phyloP scores from a whole-genome alignment of 768 basidiomycete species.

The Rhizopogon vinicolor region DNA sequence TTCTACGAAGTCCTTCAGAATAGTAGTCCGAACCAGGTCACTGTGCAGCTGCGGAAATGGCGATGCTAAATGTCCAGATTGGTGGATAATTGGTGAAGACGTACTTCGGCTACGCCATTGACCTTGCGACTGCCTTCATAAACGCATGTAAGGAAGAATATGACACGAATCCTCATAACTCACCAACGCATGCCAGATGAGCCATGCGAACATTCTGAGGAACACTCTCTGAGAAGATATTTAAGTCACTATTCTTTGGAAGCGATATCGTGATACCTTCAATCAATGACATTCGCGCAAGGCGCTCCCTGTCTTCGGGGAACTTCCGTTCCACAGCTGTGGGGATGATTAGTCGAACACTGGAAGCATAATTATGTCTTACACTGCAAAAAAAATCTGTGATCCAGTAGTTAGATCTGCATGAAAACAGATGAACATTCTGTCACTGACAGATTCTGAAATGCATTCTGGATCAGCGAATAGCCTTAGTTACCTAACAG shows the following conservation, averaged over 20 bases:
- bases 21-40: conserved; percentile 79
- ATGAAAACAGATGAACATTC: conserved; percentile 35
- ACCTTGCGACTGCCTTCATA: conserved; percentile 68
- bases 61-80: not conserved
- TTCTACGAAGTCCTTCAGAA: conserved; percentile 90
- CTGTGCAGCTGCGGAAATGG: conserved; percentile 63
- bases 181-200: conserved; percentile 82
- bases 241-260: not conserved
- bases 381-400: conserved; percentile 64
- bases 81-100: not conserved
- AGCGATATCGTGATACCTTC: conserved; percentile 50
- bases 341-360: conserved; percentile 5
- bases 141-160: not conserved
- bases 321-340: conserved; percentile 83
- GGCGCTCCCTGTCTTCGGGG: conserved; percentile 79
- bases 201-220: conserved; percentile 91
- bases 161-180: conserved; percentile 1
- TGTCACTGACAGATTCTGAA: conserved; percentile 14
- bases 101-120: conserved; percentile 92
- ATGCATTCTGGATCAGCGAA: not conserved
- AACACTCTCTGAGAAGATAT: conserved; percentile 54
- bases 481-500: not conserved
- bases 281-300: conserved; percentile 87
- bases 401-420: conserved; percentile 21
- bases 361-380: conserved; percentile 8